phyloP scores from a whole-genome alignment of 768 basidiomycete species.

The Calocybe indica region DNA sequence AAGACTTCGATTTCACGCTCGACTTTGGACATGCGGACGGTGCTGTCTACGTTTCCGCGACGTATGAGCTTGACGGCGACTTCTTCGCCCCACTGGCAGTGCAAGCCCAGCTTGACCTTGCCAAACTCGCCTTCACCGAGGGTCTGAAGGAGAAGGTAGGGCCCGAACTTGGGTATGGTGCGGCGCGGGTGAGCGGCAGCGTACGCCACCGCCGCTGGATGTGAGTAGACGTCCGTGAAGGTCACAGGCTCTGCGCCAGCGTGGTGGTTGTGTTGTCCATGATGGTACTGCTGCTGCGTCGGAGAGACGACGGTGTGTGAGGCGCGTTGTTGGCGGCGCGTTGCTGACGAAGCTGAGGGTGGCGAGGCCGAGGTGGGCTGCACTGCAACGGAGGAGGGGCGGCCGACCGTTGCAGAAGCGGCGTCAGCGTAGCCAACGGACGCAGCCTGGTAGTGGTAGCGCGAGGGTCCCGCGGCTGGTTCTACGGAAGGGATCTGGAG shows the following conservation, averaged over 20 bases:
- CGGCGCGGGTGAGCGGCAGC: slow-evolving; percentile 76
- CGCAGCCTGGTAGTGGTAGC: no score
- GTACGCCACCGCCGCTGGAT: slow-evolving; percentile 83
- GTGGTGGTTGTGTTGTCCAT: slow-evolving; percentile 17
- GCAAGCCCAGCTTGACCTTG: slow-evolving; percentile 97
- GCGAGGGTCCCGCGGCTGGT: no score
- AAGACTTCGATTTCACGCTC: slow-evolving; percentile 97
- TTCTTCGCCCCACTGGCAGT: slow-evolving; percentile 91
- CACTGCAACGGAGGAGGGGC: no score
- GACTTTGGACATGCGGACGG: slow-evolving; percentile 88
- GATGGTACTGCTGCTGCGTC: slow-evolving; percentile 23
- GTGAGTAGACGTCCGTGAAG: slow-evolving; percentile 73
- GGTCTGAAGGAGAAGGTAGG: slow-evolving; percentile 92
- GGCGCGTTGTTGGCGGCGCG: slow-evolving; percentile 56
- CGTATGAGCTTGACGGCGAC: slow-evolving; percentile 98
- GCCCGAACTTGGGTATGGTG: slow-evolving; percentile 91
- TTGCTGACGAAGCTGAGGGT: slow-evolving; percentile 19
- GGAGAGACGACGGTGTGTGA: slow-evolving; percentile 66
- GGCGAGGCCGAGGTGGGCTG: no score
- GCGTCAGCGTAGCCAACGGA: no score
- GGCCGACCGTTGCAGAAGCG: no score
- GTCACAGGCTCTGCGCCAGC: slow-evolving; percentile 40
- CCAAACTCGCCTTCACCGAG: slow-evolving; percentile 98
- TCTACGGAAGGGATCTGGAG: no score
- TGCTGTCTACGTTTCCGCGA: slow-evolving; percentile 83